Percentiles rank a stretch among this genome's conserved stretches.
phyloP scores from a whole-genome alignment of 768 basidiomycete genomes.

The Collybia sordida region DNA sequence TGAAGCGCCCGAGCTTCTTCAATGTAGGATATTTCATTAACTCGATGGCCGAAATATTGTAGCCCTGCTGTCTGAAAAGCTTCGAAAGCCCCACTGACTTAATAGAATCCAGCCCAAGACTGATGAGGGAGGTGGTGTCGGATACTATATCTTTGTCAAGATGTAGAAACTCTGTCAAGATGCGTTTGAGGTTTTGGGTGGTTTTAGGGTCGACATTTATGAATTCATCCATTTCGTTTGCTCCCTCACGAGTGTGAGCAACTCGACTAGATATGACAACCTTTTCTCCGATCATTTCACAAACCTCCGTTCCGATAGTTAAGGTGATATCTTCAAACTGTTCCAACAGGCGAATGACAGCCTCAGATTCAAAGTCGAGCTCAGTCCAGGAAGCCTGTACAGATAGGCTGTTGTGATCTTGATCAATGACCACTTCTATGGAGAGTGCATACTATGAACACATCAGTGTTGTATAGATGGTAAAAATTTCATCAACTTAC shows the following conservation, averaged over 20 bases:
- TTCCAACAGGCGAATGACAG: conserved; percentile 16
- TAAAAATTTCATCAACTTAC: conserved; percentile 17
- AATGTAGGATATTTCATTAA: conserved; percentile 32
- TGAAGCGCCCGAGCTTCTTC: conserved; percentile 5
- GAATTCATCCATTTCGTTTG: neutral
- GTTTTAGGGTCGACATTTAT: conserved; percentile 11
- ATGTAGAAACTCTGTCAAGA: conserved; percentile 25
- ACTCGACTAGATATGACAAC: too few species aligned
- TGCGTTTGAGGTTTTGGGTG: conserved; percentile 12
- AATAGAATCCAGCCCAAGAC: conserved; percentile 48
- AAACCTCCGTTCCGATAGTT: conserved; percentile 8
- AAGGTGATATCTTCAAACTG: conserved; percentile 21
- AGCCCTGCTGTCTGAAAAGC: conserved; percentile 29
- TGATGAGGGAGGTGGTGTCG: conserved; percentile 35
- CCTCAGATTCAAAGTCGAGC: conserved; percentile 4
- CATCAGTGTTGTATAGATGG: neutral
- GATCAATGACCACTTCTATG: conserved; percentile 28
- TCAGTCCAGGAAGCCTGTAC: conserved; percentile 27
- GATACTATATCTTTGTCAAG: conserved; percentile 19
- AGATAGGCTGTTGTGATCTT: conserved; percentile 15
- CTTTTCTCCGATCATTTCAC: too few species aligned
- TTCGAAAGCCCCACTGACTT: conserved; percentile 43
- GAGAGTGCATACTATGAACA: conserved; percentile 27
- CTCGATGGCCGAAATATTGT: conserved; percentile 31
- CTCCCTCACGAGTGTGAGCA: neutral